Conservation (phyloP, 2,329 filamentous ascomycete genomes). For the Scytalidium sp. region DNA sequence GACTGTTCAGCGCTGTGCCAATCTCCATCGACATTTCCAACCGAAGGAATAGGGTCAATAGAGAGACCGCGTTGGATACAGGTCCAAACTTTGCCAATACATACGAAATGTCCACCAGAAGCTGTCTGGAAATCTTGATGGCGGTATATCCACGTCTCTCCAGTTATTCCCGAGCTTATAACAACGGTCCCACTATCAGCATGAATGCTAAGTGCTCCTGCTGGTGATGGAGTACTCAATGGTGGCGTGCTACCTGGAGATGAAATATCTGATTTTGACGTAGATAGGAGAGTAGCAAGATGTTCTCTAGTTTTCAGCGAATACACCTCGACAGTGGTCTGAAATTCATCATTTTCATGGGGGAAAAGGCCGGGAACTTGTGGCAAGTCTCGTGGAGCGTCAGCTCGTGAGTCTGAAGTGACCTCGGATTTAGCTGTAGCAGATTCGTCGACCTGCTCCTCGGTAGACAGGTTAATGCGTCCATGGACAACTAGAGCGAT, state of each 20-base stretch:
- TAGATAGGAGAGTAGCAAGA: slow-evolving; percentile 71
- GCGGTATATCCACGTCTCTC: slow-evolving; percentile 79
- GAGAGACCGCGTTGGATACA: slow-evolving; percentile 64
- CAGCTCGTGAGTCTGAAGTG: slow-evolving; percentile 11
- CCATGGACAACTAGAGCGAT: slow-evolving; percentile 81
- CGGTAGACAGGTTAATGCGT: slow-evolving; percentile 48
- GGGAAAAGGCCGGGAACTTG: slow-evolving; percentile 32
- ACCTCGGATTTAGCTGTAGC: slow-evolving; percentile 16
- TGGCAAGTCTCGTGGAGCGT: slow-evolving; percentile 28
- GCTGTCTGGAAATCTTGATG: slow-evolving; percentile 43
- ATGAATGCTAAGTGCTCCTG: slow-evolving; percentile 70
- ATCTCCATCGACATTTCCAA: slow-evolving; percentile 20
- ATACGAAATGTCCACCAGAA: slow-evolving; percentile 35
- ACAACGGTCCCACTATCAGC: slow-evolving; percentile 70
- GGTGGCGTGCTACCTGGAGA: slow-evolving; percentile 57
- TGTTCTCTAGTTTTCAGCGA: slow-evolving; percentile 74
- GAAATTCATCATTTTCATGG: slow-evolving; percentile 51
- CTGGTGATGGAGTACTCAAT: slow-evolving; percentile 66
- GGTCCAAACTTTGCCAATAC: slow-evolving; percentile 91
- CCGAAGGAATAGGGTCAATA: slow-evolving; percentile 24
- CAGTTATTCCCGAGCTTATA: slow-evolving; percentile 77
- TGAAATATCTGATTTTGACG: slow-evolving; percentile 59
- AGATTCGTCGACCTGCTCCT: slow-evolving; percentile 17
- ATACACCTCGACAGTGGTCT: slow-evolving; percentile 86
- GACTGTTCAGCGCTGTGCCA: slow-evolving; percentile 36